phyloP scores from a whole-genome alignment of 331 rosid genomes.

The Phaseolus coccineus region DNA sequence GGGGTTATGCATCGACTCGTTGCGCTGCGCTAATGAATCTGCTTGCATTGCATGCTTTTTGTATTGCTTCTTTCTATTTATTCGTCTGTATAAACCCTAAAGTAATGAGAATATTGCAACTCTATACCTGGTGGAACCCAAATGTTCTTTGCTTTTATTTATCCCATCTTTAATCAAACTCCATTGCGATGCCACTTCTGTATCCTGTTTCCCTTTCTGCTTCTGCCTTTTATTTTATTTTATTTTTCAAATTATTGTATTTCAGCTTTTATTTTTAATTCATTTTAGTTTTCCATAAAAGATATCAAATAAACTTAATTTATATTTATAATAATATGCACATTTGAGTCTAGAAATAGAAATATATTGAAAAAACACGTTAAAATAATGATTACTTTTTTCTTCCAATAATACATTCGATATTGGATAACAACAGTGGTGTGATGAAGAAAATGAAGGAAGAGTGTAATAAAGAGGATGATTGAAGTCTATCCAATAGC shows the following conservation, averaged over 20 bases:
- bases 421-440: too few species aligned
- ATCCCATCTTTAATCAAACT: too few species aligned
- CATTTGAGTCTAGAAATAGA: too few species aligned
- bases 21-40: slow-evolving; percentile 29
- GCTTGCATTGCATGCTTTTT: neutral
- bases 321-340: too few species aligned
- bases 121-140: neutral
- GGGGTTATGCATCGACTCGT: slow-evolving; percentile 34
- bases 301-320: too few species aligned
- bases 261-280: too few species aligned
- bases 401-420: neutral
- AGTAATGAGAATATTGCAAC: neutral
- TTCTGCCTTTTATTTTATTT: too few species aligned
- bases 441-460: too few species aligned
- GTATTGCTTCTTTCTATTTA: neutral
- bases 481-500: neutral
- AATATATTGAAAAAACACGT: too few species aligned
- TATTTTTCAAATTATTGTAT: neutral
- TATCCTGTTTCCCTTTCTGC: too few species aligned
- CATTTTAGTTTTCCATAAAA: too few species aligned
- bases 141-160: neutral
- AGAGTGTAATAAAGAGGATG: neutral
- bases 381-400: neutral
- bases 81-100: slow-evolving; percentile 30
- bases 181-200: too few species aligned